Evolutionary conservation across 495 filamentous ascomycete species (phyloP), one percentile per base, ranked within the genome.

Genomic region (Peziza echinospora): DNA sequence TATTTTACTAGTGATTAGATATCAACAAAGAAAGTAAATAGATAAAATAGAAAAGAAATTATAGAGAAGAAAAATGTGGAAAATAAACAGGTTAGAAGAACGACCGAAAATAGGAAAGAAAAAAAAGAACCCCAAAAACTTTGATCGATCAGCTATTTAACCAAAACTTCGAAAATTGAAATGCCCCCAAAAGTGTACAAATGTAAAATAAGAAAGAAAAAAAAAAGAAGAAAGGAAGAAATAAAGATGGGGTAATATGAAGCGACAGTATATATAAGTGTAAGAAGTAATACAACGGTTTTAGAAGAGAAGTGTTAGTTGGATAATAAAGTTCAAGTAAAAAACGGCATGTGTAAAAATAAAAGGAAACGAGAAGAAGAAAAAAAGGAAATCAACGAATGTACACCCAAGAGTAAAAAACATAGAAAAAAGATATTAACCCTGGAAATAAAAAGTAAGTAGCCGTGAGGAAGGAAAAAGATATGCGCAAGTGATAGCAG

Each of bases 401-500:
- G n/a, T n/a, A n/a, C n/a, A n/a, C n/a, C n/a, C n/a, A 50, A 46
- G 16, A 17, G 13, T 13, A 41, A 44, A 21, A 24, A 9, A 26
- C 21, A 7, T 23, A 34, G n/a, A 47, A 44, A 24, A 52, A 22
- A 3, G 43, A 55, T 55, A 55, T 55, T 39, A 41, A 48, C 43
- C 26, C n/a, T 40, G 44, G 47, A 17, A 6, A 37, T 7, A 37
- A 37, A 34, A 37, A 37, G 19, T 37, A 37, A 34, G 28, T 10
- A 37, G 30, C 19, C 13, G 6, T 13, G 30, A 51, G 30, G 43
- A 40, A 53, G 43, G 26, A 48, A 34, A 48, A 47, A 39, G 44
- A 45, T 46, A 49, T n/a, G n/a, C n/a, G n/a, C 17, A 48, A 44
- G 44, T 52, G 47, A 55, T 49, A 46, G 43, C 45, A 45, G 52